Evolutionary conservation across 192 early-diverging fungal genomes (phyloP), one percentile per base, ranked within the genome.

Genomic region (Coemansia sp.): DNA sequence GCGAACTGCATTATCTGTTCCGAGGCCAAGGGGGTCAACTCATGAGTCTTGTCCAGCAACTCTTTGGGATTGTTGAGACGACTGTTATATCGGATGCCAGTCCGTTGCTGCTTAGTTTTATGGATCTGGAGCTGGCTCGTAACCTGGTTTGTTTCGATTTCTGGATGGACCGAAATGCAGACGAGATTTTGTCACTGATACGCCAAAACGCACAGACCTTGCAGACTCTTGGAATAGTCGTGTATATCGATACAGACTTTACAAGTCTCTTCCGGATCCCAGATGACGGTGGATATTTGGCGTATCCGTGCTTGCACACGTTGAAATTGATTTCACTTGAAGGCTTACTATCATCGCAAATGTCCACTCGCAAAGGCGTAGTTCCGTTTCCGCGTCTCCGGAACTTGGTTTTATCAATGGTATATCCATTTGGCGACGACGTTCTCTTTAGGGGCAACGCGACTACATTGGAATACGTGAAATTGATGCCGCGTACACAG

Each of bases 351-450:
- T 11, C 19, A 8, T 12, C 20, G 9, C 11, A 27, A 24, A 10
- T n/a, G n/a, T 19, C 22, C 22, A 27, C 12, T 7, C 15, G 3
- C 17, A n/a, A 13, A 5, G 7, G 15, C 56, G 29, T 15, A n/a
- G 27, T 34, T 1, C 56, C 56, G 13, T 58, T 36, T 34, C 31
- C 56, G 1, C 11, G 56, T 34, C 56, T 58, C 8, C 32, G 31
- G 29, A 9, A 34, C 1, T 32, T 58, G 32, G 11, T 3, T 12
- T 29, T 58, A n/a, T 7, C 4, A 3, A n/a, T 19, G 20, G 27
- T 12, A 3, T 58, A 58, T 8, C 56, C 56, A 17, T 58, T 58
- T 58, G 56, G 29, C 29, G 31, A 58, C 29, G 56, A 58, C 32
- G 11, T 34, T 17, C 4, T 34, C 12, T 58, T 58, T 8, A 11